These are phyloP conservation scores for Beta vulgaris DNA, from an alignment of 148 eudicot genomes.

Conservation along the genomic window DNA sequence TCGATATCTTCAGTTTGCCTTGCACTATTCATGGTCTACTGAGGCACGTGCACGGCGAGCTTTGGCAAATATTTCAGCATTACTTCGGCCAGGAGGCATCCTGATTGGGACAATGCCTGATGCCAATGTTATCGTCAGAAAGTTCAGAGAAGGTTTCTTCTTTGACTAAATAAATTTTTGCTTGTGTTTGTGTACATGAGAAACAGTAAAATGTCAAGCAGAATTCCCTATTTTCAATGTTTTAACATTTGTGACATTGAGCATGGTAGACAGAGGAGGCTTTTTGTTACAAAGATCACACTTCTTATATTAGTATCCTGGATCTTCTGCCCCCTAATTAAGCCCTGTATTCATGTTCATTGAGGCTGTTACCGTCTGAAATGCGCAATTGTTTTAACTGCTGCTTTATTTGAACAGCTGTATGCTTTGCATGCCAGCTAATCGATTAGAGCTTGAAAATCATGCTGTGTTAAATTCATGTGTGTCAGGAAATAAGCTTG, in stretches of 20 bases:
- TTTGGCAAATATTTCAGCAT: conserved; percentile 90
- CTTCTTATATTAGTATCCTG: too few relatives aligned
- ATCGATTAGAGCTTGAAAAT: too few relatives aligned
- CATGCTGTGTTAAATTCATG: too few relatives aligned
- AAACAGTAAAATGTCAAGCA: not conserved
- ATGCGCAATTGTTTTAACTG: not conserved
- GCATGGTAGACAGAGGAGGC: not conserved
- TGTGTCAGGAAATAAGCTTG: too few relatives aligned
- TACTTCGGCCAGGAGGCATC: conserved; percentile 95
- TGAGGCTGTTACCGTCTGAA: too few relatives aligned
- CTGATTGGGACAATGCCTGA: conserved; percentile 99
- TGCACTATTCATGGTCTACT: conserved; percentile 99
- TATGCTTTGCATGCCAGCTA: not conserved
- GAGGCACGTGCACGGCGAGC: conserved; percentile 99
- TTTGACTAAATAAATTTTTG: not conserved
- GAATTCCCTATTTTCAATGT: not conserved
- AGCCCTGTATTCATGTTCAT: too few relatives aligned
- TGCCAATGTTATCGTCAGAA: conserved; percentile 91
- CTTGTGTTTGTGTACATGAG: not conserved
- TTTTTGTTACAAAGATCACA: too few relatives aligned
- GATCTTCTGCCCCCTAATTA: too few relatives aligned
- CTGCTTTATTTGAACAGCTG: not conserved
- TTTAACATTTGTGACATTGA: not conserved
- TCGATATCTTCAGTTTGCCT: conserved; percentile 74
- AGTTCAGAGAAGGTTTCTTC: conserved; percentile 76